phyloP scores from a whole-genome alignment of 352 stramenopile genomes.

The Globisporangium mamillatum region DNA sequence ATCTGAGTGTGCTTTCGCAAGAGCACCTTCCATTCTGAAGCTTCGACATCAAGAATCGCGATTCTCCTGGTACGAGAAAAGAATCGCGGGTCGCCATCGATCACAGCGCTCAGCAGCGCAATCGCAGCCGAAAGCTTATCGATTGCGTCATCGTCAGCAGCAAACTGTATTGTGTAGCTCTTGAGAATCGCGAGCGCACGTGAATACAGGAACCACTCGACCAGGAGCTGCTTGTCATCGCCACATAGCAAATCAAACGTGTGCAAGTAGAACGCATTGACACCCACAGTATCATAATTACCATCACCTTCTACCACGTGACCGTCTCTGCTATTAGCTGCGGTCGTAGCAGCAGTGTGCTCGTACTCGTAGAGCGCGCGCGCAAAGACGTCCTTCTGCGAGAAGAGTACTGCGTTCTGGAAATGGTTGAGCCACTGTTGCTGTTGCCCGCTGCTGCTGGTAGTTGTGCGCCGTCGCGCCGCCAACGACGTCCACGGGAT shows the following conservation, averaged over 20 bases:
- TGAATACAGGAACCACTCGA: slow-evolving; percentile 48
- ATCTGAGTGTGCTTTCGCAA: background rate
- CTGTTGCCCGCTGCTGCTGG: background rate
- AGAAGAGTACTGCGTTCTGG: slow-evolving; percentile 56
- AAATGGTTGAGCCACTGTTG: slow-evolving; percentile 68
- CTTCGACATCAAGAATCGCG: background rate
- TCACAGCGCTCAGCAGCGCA: slow-evolving; percentile 6
- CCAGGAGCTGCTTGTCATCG: slow-evolving; percentile 20
- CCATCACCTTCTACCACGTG: background rate
- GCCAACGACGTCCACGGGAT: slow-evolving; percentile 45
- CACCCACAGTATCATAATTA: background rate
- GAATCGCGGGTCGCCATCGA: slow-evolving; percentile 4
- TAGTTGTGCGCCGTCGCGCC: slow-evolving; percentile 18
- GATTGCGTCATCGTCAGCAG: background rate
- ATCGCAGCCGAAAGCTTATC: background rate
- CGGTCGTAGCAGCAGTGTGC: background rate
- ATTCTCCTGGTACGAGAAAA: slow-evolving; percentile 2
- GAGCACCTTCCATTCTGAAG: slow-evolving; percentile 6
- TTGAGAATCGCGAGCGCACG: slow-evolving; percentile 41
- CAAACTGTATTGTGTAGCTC: slow-evolving; percentile 10
- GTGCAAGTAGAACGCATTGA: slow-evolving; percentile 52
- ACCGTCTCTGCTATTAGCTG: background rate
- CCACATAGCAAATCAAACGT: slow-evolving; percentile 37
- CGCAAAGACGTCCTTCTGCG: slow-evolving; percentile 57
- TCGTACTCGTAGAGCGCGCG: slow-evolving; percentile 32